phyloP scores from a whole-genome alignment of 1,284 basidiomycete species.

The Uromyces viciae-fabae region DNA sequence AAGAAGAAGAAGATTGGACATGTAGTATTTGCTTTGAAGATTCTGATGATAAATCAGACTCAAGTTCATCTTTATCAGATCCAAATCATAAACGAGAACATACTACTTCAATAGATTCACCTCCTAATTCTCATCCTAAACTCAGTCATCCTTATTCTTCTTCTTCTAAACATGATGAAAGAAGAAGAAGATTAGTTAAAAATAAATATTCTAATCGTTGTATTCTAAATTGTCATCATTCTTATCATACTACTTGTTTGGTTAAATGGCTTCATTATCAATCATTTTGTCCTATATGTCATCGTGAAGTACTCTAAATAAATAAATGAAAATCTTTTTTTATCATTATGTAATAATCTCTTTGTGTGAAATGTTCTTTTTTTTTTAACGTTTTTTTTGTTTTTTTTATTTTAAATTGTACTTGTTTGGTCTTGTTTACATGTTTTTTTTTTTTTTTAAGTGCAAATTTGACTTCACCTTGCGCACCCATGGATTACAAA shows the following conservation, averaged over 20 bases:
- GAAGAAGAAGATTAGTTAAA: neutral
- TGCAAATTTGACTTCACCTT: too few species aligned
- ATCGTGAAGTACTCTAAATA: conserved; percentile 25
- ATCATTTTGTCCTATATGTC: conserved; percentile 44
- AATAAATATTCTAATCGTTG: too few species aligned
- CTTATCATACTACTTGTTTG: conserved; percentile 33
- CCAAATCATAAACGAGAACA: neutral
- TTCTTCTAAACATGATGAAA: too few species aligned
- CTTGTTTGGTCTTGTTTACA: too few species aligned
- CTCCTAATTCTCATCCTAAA: neutral
- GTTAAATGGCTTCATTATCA: conserved; percentile 45
- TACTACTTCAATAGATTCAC: neutral
- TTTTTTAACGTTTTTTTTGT: too few species aligned
- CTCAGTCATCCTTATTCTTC: neutral
- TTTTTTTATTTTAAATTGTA: too few species aligned
- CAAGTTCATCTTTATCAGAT: neutral
- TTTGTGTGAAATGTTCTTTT: too few species aligned
- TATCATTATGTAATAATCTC: too few species aligned
- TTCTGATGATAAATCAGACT: neutral
- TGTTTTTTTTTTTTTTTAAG: too few species aligned
- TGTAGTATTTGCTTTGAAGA: conserved; percentile 45
- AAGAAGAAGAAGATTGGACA: conserved; percentile 29
- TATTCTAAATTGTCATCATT: conserved; percentile 24
- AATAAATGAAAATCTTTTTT: too few species aligned
- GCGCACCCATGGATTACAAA: too few species aligned